phyloP scores from a whole-genome alignment of 805 yeast species.

The Candida sonorensis region DNA sequence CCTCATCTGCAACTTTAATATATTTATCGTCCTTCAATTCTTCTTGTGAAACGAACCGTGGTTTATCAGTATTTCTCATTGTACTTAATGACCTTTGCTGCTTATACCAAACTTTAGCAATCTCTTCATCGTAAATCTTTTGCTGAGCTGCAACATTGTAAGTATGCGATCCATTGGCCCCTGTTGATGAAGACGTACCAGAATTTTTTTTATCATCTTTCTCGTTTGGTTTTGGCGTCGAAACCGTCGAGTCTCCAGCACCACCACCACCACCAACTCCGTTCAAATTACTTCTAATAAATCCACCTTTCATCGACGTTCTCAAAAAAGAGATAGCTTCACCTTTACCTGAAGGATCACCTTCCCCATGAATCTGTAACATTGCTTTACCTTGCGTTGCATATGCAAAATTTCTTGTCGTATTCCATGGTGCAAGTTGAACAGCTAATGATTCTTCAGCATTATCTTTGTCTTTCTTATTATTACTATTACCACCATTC shows the following conservation, averaged over 20 bases:
- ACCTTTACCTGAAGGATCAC: constrained; percentile 90
- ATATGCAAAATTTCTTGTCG: constrained; percentile 82
- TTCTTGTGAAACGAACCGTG: constrained; percentile 11
- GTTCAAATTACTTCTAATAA: constrained; percentile 29
- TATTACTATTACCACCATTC: constrained; percentile 3
- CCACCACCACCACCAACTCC: constrained; percentile 3
- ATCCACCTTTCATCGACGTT: constrained; percentile 95
- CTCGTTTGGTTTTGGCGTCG: constrained; percentile 14
- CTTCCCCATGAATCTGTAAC: constrained; percentile 90
- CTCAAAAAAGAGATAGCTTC: constrained; percentile 82
- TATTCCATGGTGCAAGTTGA: constrained; percentile 89
- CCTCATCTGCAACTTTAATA: constrained; percentile 29
- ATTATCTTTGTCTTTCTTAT: constrained; percentile 22
- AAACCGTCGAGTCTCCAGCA: constrained; percentile 9
- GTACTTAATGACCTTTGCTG: constrained; percentile 59
- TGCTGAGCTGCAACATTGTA: constrained; percentile 83
- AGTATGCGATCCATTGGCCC: constrained; percentile 53
- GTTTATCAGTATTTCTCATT: constrained; percentile 16
- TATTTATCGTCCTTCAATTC: constrained; percentile 17
- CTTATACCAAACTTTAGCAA: constrained; percentile 81
- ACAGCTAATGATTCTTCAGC: constrained; percentile 65
- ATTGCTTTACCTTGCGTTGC: constrained; percentile 97
- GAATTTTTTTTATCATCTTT: constrained; percentile 32
- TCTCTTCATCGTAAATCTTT: constrained; percentile 85
- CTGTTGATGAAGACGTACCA: constrained; percentile 32